These are phyloP conservation scores for Francoa sonchifolia DNA, from an alignment of 441 rosid species.

Conservation along the genomic window DNA sequence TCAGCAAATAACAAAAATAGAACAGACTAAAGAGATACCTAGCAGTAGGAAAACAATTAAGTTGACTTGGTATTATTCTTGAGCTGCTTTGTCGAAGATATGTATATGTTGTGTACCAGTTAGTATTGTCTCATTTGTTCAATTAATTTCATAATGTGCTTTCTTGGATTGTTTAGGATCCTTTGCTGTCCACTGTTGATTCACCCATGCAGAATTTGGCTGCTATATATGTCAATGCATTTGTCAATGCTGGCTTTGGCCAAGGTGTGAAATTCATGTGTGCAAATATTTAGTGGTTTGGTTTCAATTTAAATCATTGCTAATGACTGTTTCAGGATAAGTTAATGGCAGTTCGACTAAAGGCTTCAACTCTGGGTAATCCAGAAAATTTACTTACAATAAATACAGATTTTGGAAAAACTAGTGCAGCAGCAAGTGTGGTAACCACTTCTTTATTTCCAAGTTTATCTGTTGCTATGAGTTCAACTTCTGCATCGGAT, in stretches of 20 bases:
- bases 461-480: constrained; percentile 1
- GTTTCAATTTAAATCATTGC: constrained; percentile 7
- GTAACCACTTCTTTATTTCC: constrained; percentile 23
- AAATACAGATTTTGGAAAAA: constrained; percentile 89
- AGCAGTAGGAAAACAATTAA: too few species aligned
- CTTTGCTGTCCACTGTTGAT: constrained; percentile 78
- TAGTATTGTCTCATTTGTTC: not conserved
- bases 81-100: too few species aligned
- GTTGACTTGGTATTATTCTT: too few species aligned
- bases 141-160: constrained; percentile 5
- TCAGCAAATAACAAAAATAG: too few species aligned
- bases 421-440: constrained; percentile 97
- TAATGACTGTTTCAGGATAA: constrained; percentile 53
- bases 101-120: too few species aligned
- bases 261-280: constrained; percentile 33
- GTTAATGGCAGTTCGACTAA: constrained; percentile 75
- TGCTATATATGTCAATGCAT: constrained; percentile 92
- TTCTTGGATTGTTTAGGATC: too few species aligned
- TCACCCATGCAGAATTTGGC: constrained; percentile 94
- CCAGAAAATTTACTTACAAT: constrained; percentile 91
- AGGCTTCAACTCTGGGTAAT: constrained; percentile 48
- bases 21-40: too few species aligned
- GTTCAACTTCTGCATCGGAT: constrained; percentile 9
- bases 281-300: not conserved
- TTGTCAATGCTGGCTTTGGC: constrained; percentile 96